Percentiles rank a stretch among this genome's conserved stretches.
Evolutionary conservation across 2,329 filamentous ascomycete genomes (phyloP).

Genomic region (Diaporthe nobilis): DNA sequence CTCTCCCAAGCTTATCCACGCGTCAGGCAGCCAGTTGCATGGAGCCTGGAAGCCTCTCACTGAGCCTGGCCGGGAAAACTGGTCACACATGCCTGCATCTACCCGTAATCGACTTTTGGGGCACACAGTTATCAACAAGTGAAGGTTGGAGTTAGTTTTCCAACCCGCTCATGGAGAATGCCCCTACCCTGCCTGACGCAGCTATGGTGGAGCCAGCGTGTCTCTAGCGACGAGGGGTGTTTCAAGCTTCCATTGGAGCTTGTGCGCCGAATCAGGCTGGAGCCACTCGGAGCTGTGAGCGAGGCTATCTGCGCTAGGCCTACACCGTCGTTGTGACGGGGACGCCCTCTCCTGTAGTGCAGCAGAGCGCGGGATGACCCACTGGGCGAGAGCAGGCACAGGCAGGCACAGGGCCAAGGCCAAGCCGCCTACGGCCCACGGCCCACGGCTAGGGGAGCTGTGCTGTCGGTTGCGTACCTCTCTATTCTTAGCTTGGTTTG

Average conservation of each 20-base stretch:
- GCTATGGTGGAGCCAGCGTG: slow-evolving; percentile 22
- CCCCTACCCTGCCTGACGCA: slow-evolving; percentile 24
- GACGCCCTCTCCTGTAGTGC: background rate
- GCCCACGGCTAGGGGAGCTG: slow-evolving; percentile 6
- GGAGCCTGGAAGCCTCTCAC: background rate
- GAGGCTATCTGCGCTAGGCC: slow-evolving; percentile 12
- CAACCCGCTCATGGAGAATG: background rate
- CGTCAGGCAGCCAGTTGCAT: background rate
- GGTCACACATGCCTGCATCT: background rate
- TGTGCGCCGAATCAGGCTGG: slow-evolving; percentile 1
- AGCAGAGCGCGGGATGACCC: slow-evolving; percentile 8
- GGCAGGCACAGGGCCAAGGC: slow-evolving; percentile 15
- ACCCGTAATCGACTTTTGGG: slow-evolving; percentile 5
- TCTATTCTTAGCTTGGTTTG: slow-evolving; percentile 34
- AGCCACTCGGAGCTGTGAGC: slow-evolving; percentile 12
- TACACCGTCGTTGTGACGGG: background rate
- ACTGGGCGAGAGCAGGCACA: background rate
- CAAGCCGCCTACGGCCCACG: background rate
- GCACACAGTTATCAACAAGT: background rate
- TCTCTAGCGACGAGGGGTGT: slow-evolving; percentile 14
- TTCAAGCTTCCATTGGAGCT: slow-evolving; percentile 24
- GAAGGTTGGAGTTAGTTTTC: background rate
- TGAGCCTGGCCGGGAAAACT: background rate
- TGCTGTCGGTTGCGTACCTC: slow-evolving; percentile 15
- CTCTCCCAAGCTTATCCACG: background rate